Evolutionary conservation across 306 rosid genomes (phyloP).

Genomic region (Vachellia collinsii): DNA sequence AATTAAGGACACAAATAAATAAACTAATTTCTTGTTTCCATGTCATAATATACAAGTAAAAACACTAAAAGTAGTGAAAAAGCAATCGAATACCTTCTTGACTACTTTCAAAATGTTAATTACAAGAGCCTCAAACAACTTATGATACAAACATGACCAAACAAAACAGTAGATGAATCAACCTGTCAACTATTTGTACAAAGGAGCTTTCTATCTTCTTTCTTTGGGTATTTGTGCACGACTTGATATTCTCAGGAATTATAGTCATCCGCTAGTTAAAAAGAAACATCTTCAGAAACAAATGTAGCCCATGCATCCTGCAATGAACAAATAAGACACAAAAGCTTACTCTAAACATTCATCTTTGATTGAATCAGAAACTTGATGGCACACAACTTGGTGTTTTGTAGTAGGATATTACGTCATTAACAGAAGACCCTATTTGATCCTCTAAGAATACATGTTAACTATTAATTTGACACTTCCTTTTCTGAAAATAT

Average conservation of each 20-base stretch:
- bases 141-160: conserved; percentile 38
- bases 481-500: background rate
- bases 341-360: conserved; percentile 3
- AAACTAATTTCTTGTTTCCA: conserved; percentile 36
- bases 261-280: conserved; percentile 38
- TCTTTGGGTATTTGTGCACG: conserved; percentile 31
- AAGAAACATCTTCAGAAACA: conserved; percentile 72
- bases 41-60: conserved; percentile 43
- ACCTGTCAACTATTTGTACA: conserved; percentile 45
- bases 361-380: background rate
- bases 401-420: background rate
- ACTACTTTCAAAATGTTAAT: conserved; percentile 44
- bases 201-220: conserved; percentile 32
- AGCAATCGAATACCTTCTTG: conserved; percentile 28
- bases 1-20: conserved; percentile 5
- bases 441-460: background rate
- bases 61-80: conserved; percentile 22
- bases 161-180: conserved; percentile 26
- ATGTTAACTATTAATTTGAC: background rate
- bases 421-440: background rate
- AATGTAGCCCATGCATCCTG: conserved; percentile 93
- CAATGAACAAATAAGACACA: conserved; percentile 28
- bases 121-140: conserved; percentile 42
- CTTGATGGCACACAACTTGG: conserved; percentile 5
- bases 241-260: conserved; percentile 18